Base-by-base conservation (phyloP, 164 flowering plant species). In the Vitis riparia region DNA sequence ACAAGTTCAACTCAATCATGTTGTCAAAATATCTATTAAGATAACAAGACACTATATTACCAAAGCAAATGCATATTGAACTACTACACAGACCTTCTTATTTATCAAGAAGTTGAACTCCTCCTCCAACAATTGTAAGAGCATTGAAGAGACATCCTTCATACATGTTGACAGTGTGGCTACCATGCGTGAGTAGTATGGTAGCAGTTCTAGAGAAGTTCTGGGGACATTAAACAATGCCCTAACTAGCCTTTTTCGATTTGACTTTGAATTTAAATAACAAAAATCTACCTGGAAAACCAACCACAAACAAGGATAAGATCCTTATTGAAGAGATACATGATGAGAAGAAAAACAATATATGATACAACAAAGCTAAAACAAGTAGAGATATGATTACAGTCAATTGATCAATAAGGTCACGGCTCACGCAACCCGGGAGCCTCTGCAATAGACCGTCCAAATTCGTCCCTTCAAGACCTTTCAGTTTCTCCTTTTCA, bases 181-280 rank as follows among this genome's bases (percentile, higher is more conserved):
- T 66, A 95, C 98, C 98, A 95, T 85, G 61, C 99, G 96, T 27
- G 99, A 95, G 73, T 95, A 95, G 80, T 93, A 90, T 44, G 99
- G 88, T 44, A 95, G 80, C 78, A 95, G 79, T 77, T 95, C 99
- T 62, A 95, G 80, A 65, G 97, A 91, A 66, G 99, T 93, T 81
- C 97, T 88, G 4, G 99, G 97, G 27, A 95, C 99, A 89, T 87
- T 95, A 77, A 88, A 90, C 78, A 93, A 80, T 37, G 97, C 91
- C 78, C 94, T 90, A 55, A 87, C 99, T 65, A 93, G 97, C 86
- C 87, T 93, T 77, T 93, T 93, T 12, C 99, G 72, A 64, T 73
- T 90, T 11, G 97, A 77, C 79, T 95, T 95, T 53, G 99, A 95
- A 81, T 95, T 95, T 63, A 95, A 65, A 75, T 95, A 95, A 77